Conservation (phyloP, 208 protist genomes). For the Wallacemonas collosoma region DNA sequence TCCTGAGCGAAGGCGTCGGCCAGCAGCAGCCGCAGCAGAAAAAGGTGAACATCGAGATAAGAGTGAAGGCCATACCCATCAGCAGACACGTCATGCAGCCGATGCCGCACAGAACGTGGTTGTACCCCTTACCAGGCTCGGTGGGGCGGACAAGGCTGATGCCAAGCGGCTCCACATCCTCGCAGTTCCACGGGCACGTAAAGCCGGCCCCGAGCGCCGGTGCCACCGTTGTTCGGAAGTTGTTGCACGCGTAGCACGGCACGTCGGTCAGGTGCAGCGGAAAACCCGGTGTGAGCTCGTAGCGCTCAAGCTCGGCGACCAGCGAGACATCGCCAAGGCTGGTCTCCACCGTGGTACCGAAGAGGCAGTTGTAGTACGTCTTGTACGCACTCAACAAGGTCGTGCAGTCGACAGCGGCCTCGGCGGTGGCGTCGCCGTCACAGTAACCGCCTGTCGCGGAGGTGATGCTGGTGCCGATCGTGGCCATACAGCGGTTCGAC, state of each 20-base stretch:
- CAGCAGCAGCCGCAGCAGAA: constrained; percentile 46
- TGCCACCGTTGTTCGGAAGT: constrained; percentile 30
- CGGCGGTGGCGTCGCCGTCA: constrained; percentile 32
- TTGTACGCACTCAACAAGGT: constrained; percentile 33
- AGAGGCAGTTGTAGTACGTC: constrained; percentile 41
- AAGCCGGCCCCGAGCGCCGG: constrained; percentile 14
- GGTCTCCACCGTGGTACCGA: constrained; percentile 21
- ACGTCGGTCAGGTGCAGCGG: constrained; percentile 35
- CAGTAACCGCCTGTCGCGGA: constrained; percentile 28
- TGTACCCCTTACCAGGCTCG: constrained; percentile 46
- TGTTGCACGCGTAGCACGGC: constrained; percentile 46
- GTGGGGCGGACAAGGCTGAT: constrained; percentile 22
- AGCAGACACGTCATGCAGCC: constrained; percentile 51
- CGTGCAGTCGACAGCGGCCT: constrained; percentile 27
- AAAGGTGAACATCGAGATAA: constrained; percentile 34
- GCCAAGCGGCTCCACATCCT: constrained; percentile 8
- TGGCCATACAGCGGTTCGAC: constrained; percentile 29
- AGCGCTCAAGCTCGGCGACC: constrained; percentile 13
- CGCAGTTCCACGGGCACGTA: constrained; percentile 29
- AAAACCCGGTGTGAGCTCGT: constrained; percentile 35
- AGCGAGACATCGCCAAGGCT: neutral
- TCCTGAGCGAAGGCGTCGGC: constrained; percentile 52
- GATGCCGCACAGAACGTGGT: constrained; percentile 46
- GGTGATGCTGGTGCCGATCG: constrained; percentile 21
- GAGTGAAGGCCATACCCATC: constrained; percentile 37